Conservation (phyloP, 495 filamentous ascomycete genomes). For the Aspergillus hancockii region DNA sequence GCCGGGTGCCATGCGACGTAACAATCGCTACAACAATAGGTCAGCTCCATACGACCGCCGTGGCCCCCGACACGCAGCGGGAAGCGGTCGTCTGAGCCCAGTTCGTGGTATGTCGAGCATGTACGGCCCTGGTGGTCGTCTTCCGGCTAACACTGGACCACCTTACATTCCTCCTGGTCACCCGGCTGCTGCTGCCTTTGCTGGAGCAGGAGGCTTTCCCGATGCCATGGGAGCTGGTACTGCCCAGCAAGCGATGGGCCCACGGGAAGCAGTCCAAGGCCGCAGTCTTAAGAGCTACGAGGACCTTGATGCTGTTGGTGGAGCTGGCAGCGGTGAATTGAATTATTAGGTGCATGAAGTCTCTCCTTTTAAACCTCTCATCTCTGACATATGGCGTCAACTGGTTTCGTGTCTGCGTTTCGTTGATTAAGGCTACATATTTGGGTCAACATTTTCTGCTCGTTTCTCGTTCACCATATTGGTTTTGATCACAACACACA, state of each 20-base stretch:
- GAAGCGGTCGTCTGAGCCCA: slow-evolving; percentile 42
- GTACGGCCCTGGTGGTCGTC: slow-evolving; percentile 36
- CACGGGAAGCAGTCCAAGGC: slow-evolving; percentile 83
- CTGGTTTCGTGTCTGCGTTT: slow-evolving; percentile 1
- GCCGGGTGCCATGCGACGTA: slow-evolving; percentile 60
- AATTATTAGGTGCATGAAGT: slow-evolving; percentile 51
- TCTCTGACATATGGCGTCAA: slow-evolving; percentile 15
- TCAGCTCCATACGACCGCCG: slow-evolving; percentile 63
- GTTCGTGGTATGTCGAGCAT: slow-evolving; percentile 40
- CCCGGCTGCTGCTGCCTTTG: slow-evolving; percentile 39
- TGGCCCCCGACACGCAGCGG: slow-evolving; percentile 33
- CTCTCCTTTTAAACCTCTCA: background rate
- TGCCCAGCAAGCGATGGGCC: slow-evolving; percentile 70
- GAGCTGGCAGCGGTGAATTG: slow-evolving; percentile 56
- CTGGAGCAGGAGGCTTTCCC: slow-evolving; percentile 48
- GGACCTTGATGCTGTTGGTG: slow-evolving; percentile 80
- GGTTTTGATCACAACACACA: slow-evolving; percentile 2
- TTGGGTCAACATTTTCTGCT: slow-evolving; percentile 10
- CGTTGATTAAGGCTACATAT: slow-evolving; percentile 6
- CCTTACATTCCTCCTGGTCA: slow-evolving; percentile 43
- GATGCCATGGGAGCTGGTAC: slow-evolving; percentile 53
- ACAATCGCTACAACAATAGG: slow-evolving; percentile 51
- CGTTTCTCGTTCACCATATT: background rate
- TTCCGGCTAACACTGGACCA: slow-evolving; percentile 39
- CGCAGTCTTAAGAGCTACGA: slow-evolving; percentile 94